Conservation (phyloP, 495 filamentous ascomycete genomes). For the Rusavskia elegans region DNA sequence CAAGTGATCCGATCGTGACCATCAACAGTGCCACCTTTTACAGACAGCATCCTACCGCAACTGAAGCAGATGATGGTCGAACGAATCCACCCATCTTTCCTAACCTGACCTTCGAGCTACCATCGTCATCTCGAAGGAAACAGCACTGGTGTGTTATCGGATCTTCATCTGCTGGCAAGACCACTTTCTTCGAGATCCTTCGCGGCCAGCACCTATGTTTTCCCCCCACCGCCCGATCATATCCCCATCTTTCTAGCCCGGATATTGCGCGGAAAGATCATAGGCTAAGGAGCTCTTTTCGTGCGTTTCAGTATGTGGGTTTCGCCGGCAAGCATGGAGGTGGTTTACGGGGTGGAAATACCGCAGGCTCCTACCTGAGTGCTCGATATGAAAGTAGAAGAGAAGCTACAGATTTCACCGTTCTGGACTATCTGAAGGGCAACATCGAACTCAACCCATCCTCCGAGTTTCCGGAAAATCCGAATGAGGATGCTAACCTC, state of each 20-base stretch:
- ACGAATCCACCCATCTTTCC: conserved; percentile 52
- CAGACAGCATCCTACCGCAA: conserved; percentile 49
- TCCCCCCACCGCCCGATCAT: conserved; percentile 56
- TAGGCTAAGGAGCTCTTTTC: conserved; percentile 34
- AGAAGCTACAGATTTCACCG: conserved; percentile 75
- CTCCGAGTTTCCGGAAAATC: conserved; percentile 33
- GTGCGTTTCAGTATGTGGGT: conserved; percentile 70
- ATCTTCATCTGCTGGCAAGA: conserved; percentile 52
- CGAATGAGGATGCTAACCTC: conserved; percentile 29
- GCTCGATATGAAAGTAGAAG: conserved; percentile 82
- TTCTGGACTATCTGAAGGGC: conserved; percentile 61
- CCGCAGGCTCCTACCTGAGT: conserved; percentile 63
- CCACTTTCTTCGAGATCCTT: conserved; percentile 60
- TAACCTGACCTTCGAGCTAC: conserved; percentile 47
- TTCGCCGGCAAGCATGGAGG: conserved; percentile 50
- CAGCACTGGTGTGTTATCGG: conserved; percentile 67
- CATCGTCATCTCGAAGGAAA: conserved; percentile 25
- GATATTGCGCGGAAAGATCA: conserved; percentile 40
- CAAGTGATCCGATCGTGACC: conserved; percentile 40
- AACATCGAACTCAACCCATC: conserved; percentile 59
- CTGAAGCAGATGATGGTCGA: conserved; percentile 14
- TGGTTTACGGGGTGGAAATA: conserved; percentile 31
- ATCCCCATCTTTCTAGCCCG: conserved; percentile 54
- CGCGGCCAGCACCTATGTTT: conserved; percentile 55
- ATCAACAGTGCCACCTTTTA: conserved; percentile 72